phyloP scores from a whole-genome alignment of 208 protist species.

The Trypanosoma vivax region DNA sequence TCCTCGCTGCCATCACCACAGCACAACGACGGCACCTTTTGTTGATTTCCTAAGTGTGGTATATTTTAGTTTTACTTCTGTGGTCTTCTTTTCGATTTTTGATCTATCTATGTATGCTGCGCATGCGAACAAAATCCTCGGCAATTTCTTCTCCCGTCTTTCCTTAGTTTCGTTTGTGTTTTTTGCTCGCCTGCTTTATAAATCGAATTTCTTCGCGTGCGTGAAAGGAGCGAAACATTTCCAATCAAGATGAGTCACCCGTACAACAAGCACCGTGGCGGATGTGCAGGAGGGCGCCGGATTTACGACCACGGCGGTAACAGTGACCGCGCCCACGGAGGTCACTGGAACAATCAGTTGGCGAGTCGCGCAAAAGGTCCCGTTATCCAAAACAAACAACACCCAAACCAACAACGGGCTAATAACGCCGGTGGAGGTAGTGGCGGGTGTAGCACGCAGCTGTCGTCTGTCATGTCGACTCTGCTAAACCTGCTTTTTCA shows the following conservation, averaged over 20 bases:
- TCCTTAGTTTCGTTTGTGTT: too few species aligned
- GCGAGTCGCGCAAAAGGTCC: not conserved
- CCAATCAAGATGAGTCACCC: constrained; percentile 47
- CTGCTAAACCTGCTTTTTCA: constrained; percentile 74
- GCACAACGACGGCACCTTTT: too few species aligned
- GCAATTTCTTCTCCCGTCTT: too few species aligned
- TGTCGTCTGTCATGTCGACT: constrained; percentile 69
- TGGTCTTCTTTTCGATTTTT: too few species aligned
- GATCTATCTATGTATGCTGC: too few species aligned
- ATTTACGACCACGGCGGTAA: not conserved
- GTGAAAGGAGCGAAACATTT: too few species aligned
- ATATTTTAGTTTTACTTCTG: too few species aligned
- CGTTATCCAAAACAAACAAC: constrained; percentile 7
- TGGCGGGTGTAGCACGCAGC: constrained; percentile 16
- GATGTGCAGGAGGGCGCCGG: constrained; percentile 6
- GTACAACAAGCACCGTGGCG: constrained; percentile 40
- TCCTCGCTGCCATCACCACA: too few species aligned
- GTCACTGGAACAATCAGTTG: not conserved
- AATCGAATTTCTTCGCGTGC: too few species aligned
- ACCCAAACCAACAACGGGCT: constrained; percentile 7
- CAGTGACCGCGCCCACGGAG: not conserved
- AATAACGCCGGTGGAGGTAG: constrained; percentile 23
- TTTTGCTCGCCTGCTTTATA: not conserved
- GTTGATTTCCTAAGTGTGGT: too few species aligned
- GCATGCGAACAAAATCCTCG: too few species aligned